phyloP scores from a whole-genome alignment of 2,329 filamentous ascomycete genomes.

The Aspergillus tanneri region DNA sequence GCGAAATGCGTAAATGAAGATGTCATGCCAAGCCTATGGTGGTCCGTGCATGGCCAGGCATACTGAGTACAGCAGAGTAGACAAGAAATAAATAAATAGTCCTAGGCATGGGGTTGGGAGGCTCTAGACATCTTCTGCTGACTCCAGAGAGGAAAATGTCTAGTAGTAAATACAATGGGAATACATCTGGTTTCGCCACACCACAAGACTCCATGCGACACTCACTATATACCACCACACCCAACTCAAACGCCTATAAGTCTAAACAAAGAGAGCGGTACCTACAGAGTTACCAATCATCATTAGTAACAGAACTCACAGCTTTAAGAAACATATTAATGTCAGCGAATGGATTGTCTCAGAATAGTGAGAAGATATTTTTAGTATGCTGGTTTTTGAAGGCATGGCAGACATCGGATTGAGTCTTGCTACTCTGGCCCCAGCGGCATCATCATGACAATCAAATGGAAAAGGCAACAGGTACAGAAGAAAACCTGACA shows the following conservation, averaged over 20 bases:
- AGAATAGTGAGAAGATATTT: conserved; percentile 65
- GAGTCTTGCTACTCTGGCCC: conserved; percentile 52
- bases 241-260: not conserved
- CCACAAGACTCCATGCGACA: not conserved
- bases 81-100: not conserved
- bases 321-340: not conserved
- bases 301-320: not conserved
- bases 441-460: conserved; percentile 51
- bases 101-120: too few relatives aligned
- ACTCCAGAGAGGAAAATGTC: not conserved
- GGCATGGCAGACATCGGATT: conserved; percentile 48
- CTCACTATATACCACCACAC: not conserved
- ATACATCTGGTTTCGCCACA: not conserved
- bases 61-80: too few relatives aligned
- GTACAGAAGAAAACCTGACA: conserved; percentile 3
- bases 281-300: conserved; percentile 4
- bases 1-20: conserved; percentile 13
- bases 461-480: not conserved
- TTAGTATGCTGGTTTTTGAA: conserved; percentile 61
- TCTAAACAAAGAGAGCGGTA: conserved; percentile 3
- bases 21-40: conserved; percentile 34
- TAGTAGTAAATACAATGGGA: not conserved
- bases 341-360: conserved; percentile 35
- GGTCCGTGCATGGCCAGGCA: conserved; percentile 34
- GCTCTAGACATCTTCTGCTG: too few relatives aligned